Base-by-base conservation (phyloP, 148 eudicot genomes). In the Rhododendron griersonianum region DNA sequence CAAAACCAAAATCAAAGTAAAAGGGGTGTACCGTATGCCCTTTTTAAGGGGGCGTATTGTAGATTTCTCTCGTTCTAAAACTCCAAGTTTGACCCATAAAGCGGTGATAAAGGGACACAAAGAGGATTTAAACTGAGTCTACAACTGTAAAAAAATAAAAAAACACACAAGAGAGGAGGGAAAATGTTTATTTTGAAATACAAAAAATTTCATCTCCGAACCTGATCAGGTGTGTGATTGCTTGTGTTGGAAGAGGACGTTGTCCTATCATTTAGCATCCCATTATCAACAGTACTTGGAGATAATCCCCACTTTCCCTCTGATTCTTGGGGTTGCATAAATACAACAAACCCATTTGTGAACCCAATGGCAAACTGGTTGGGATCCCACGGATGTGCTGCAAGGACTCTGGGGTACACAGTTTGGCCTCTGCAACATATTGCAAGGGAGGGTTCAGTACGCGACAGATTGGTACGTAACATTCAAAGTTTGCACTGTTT, bases 241-340 rank as follows among this genome's bases (percentile, higher is more conserved):
- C 94, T 93, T 11, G 93, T 89, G 74, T 91, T 91, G n/a, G 96
- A 94, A 4, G 95, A 91, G 0, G 97, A 94, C 5, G 91, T 91
- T 10, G 93, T 55, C 87, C 95, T 91, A 25, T 94, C 96, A 83
- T 92, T 95, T 80, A 87, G 67, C 81, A 11, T 48, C 39, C 91
- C 92, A 95, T 4, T 95, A 92, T 78, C 91, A 41, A 0, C 0
- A 41, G 44, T 39, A 33, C 35, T 33, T 41, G 44, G 44, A 41
- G 7, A 41, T 41, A 41, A 41, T 41, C 44, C 44, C 44, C 44
- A 41, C 44, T 41, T 41, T 0, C 7, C 7, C 44, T 41, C 7
- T 5, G 7, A 41, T 41, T 41, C 44, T 41, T 41, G 44, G 44
- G 7, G 44, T 6, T 41, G 0, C 7, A 41, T 41, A 41, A 41